Conservation (phyloP, 495 filamentous ascomycete genomes). For the Articulospora tetracladia region DNA sequence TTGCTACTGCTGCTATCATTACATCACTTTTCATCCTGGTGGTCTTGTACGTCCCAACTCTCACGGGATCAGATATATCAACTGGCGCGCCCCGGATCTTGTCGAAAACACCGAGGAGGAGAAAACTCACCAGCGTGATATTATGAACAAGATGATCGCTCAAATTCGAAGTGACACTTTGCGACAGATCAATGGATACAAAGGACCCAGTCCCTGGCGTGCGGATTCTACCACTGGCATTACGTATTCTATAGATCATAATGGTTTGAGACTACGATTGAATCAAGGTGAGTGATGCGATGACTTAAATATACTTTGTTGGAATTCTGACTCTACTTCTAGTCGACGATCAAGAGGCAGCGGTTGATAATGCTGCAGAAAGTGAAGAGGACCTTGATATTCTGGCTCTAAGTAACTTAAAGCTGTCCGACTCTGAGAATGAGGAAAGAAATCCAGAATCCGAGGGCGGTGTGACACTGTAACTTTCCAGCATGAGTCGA, state of each 20-base stretch:
- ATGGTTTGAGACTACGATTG: background rate
- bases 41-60: slow-evolving; percentile 23
- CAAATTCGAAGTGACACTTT: slow-evolving; percentile 18
- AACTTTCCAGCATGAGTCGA: no score
- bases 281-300: background rate
- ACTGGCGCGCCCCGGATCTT: slow-evolving; percentile 24
- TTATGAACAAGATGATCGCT: slow-evolving; percentile 25
- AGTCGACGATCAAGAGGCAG: background rate
- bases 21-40: slow-evolving; percentile 27
- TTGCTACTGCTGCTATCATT: slow-evolving; percentile 29
- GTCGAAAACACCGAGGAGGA: slow-evolving; percentile 1
- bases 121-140: slow-evolving; percentile 13
- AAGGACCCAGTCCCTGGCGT: slow-evolving; percentile 20
- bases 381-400: background rate
- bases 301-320: background rate
- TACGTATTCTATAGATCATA: slow-evolving; percentile 3
- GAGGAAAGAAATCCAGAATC: no score
- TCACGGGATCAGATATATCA: slow-evolving; percentile 25
- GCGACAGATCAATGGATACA: slow-evolving; percentile 20
- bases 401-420: background rate
- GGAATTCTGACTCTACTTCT: background rate
- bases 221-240: slow-evolving; percentile 24
- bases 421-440: background rate
- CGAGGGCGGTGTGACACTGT: no score
- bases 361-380: background rate